A percentile compares a stretch with the other conserved stretches of the same genome.
Evolutionary conservation across 176 grass and related monocot species (phyloP).

Genomic region (Hsuehochloa calcarea): DNA sequence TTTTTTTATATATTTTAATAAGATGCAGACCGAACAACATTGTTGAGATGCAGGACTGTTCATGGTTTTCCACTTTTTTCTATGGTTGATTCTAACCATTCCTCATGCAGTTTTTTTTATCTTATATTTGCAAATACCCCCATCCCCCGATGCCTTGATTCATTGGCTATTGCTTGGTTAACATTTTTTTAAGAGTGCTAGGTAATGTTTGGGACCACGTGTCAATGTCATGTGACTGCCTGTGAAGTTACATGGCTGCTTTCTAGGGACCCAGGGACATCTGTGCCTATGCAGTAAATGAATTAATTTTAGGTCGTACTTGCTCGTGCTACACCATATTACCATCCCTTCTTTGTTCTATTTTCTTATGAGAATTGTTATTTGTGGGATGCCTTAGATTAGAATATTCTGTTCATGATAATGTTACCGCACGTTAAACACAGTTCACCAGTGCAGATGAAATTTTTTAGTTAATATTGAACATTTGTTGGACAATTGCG

Average conservation of each 20-base stretch:
- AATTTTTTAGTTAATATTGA: neutral
- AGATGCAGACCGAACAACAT: neutral
- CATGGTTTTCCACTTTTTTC: neutral
- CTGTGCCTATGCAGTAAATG: neutral
- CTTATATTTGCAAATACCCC: neutral
- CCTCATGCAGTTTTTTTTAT: neutral
- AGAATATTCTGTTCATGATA: neutral
- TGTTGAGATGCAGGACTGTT: neutral
- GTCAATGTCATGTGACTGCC: neutral
- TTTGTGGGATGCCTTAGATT: neutral
- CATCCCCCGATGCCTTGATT: neutral
- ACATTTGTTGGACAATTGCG: slow-evolving; percentile 10
- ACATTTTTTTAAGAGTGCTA: neutral
- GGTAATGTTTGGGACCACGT: neutral
- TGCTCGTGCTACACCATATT: neutral
- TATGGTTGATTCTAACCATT: neutral
- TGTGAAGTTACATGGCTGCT: neutral
- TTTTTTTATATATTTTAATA: no score
- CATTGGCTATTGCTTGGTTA: neutral
- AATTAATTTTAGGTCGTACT: neutral
- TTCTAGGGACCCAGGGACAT: neutral
- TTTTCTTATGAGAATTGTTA: neutral
- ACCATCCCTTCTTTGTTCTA: neutral
- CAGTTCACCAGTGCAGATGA: neutral
- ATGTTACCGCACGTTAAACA: neutral